phyloP scores from a whole-genome alignment of 1,284 basidiomycete species.

The Pholiota adiposa region DNA sequence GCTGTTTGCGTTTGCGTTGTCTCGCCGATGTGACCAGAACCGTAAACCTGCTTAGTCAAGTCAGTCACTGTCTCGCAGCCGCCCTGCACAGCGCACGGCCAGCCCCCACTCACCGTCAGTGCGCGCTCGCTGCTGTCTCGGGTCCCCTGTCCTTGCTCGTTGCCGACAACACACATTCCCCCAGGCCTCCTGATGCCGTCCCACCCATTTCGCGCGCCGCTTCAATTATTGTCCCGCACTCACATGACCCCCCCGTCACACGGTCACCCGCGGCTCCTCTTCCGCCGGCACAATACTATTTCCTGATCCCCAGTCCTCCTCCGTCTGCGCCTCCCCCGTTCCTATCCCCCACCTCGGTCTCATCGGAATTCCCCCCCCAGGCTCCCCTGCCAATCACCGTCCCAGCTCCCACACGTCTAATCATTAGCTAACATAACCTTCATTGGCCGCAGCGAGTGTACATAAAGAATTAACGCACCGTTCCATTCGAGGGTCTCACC shows the following conservation, averaged over 20 bases:
- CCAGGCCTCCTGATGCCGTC: constrained; percentile 32
- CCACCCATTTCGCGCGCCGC: constrained; percentile 28
- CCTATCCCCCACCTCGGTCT: constrained; percentile 1
- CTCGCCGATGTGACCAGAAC: constrained; percentile 36
- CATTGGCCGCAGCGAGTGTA: too few relatives aligned
- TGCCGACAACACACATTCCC: constrained; percentile 28
- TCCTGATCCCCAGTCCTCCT: constrained; percentile 1
- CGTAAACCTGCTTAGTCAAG: constrained; percentile 43
- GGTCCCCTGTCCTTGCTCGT: constrained; percentile 8
- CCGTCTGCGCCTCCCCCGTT: not conserved
- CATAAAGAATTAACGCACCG: too few relatives aligned
- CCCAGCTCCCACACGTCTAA: too few relatives aligned
- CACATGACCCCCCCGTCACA: constrained; percentile 9
- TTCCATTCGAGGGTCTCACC: constrained; percentile 16
- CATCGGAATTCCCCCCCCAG: not conserved
- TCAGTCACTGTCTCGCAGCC: constrained; percentile 19
- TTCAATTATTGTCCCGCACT: constrained; percentile 22
- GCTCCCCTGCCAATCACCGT: not conserved
- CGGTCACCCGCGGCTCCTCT: not conserved
- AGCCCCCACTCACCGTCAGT: constrained; percentile 9
- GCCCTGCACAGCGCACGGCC: not conserved
- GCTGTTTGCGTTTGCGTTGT: constrained; percentile 32
- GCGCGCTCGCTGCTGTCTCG: too few relatives aligned
- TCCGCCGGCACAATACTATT: constrained; percentile 5
- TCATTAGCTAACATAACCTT: too few relatives aligned